Evolutionary conservation across 2,329 filamentous ascomycete genomes (phyloP).

Genomic region (Paraphaeosphaeria minitans): DNA sequence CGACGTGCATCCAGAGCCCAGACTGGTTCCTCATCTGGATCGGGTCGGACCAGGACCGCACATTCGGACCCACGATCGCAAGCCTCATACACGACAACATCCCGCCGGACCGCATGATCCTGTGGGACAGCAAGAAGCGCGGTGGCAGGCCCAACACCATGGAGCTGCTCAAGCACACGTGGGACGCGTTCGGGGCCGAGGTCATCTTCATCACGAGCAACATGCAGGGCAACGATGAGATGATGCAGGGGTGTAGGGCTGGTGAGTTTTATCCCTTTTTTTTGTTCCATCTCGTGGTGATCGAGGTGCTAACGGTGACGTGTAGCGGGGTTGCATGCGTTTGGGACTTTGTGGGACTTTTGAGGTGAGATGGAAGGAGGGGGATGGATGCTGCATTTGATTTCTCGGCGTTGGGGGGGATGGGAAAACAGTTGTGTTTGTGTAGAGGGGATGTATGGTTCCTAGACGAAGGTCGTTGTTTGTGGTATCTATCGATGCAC

Average conservation of each 20-base stretch:
- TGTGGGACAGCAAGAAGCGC: constrained; percentile 45
- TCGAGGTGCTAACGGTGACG: not conserved
- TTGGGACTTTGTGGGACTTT: constrained; percentile 45
- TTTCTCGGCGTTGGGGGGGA: not conserved
- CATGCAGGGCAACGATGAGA: constrained; percentile 45
- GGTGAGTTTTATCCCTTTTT: not conserved
- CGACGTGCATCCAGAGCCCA: constrained; percentile 42
- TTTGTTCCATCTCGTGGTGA: not conserved
- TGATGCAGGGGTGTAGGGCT: constrained; percentile 42
- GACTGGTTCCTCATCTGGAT: constrained; percentile 48
- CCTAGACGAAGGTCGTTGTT: not conserved
- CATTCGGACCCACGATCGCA: constrained; percentile 42
- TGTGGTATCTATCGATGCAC: not conserved
- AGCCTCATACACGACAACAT: constrained; percentile 41
- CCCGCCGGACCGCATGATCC: constrained; percentile 44
- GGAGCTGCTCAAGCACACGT: constrained; percentile 40
- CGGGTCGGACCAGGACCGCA: constrained; percentile 43
- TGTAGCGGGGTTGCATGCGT: constrained; percentile 38
- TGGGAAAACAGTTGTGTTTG: not conserved
- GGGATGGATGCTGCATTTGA: constrained; percentile 3
- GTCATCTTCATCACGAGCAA: constrained; percentile 46
- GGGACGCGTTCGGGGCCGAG: constrained; percentile 40
- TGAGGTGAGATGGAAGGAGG: constrained; percentile 10
- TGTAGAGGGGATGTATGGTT: not conserved
- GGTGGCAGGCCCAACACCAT: constrained; percentile 42